Base-by-base conservation (phyloP, 1,284 basidiomycete genomes). In the Microbotryum violaceum region DNA sequence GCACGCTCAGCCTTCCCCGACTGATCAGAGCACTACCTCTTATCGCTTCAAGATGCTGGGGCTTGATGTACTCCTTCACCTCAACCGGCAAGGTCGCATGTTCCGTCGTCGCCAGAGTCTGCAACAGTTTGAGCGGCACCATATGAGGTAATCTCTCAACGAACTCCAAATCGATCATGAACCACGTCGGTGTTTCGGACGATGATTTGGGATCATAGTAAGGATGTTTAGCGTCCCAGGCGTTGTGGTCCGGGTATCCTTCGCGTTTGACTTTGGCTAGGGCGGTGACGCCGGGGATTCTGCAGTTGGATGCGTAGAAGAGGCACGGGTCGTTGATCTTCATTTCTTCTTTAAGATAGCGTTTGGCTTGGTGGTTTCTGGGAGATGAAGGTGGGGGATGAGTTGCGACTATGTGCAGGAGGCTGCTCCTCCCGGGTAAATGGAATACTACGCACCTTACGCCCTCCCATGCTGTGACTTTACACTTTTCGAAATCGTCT, bases 151-250 rank as follows among this genome's bases (percentile, higher is more conserved):
- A 80, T 31, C 87, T 84, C 9, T 81, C 76, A n/a, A 76, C 73
- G 74, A 93, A 92, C 33, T 79, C 81, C 44, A 48, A n/a, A 47
- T 64, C 61, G 49, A 67, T 76, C 72, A 97, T 94, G 78, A 81
- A 94, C 94, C 94, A 97, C 70, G 83, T 89, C 1, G 93, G 93
- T 10, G 82, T 78, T 1, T 82, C 80, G 70, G 83, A 71, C 57
- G 87, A 80, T 0, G 90, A 84, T 82, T 93, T 94, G 81, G 83
- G 72, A 72, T 97, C 93, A 72, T 83, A 93, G 76, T 97, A 98
- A 14, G 61, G 61, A 37, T 80, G 84, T 68, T 72, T 90, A 86
- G 82, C 72, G 72, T 93, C 89, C 87, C 88, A 93, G 44, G 91
- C 89, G 16, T 91, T 91, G 72, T 87, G 82, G 74, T 94, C 91